Evolutionary conservation across 164 flowering plant genomes (phyloP).

Genomic region (Stephania yunnanensis): DNA sequence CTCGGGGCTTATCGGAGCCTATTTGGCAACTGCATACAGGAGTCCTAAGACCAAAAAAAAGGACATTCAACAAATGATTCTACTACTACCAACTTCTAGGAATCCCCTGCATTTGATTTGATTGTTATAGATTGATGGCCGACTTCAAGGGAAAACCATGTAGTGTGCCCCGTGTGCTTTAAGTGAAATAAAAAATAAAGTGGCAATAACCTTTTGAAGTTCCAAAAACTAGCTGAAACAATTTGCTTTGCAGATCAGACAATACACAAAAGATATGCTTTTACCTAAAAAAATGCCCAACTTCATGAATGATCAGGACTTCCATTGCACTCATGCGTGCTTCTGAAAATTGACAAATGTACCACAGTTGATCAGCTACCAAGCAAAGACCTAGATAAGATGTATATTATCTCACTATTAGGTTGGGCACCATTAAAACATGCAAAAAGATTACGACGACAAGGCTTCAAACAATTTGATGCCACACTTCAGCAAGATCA

Average conservation of each 20-base stretch:
- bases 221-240: background rate
- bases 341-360: background rate
- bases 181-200: background rate
- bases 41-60: too few relatives aligned
- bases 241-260: background rate
- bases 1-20: too few relatives aligned
- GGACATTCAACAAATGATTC: background rate
- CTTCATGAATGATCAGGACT: constrained; percentile 1
- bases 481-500: background rate
- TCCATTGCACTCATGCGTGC: background rate
- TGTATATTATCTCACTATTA: background rate
- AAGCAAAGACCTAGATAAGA: background rate
- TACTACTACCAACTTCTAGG: background rate
- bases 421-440: background rate
- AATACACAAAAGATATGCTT: background rate
- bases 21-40: too few relatives aligned
- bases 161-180: background rate
- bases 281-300: background rate
- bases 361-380: background rate
- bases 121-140: background rate
- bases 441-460: background rate
- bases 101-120: background rate
- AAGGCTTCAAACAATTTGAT: background rate
- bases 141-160: background rate
- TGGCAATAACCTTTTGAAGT: background rate